Evolutionary conservation across 495 filamentous ascomycete species (phyloP), one percentile per base, ranked within the genome.

Genomic region (Penicillium egyptiacum): DNA sequence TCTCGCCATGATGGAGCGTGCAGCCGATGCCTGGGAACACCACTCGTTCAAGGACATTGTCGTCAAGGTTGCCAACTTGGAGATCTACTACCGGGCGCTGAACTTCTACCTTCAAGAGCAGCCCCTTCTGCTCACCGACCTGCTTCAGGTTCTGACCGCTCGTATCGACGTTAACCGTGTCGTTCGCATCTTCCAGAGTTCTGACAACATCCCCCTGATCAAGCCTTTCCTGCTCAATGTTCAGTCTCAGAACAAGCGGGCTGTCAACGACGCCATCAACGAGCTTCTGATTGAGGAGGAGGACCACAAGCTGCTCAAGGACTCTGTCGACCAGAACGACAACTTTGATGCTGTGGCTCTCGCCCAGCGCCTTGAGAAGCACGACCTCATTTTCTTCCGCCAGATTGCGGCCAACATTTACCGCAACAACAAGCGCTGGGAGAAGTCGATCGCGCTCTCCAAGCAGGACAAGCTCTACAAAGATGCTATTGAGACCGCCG

Each of bases 391-490:
- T 61, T 99, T 99, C 86, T 99, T 99, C 88, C 86, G 95, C 62
- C 95, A 99, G 77, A 95, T 98, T 64, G 93, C 95, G 10, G 91
- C 95, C 62, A 95, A 83, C 79, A 98, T 99, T 76, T 99, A 98
- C 79, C 91, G 95, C 60, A 98, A 98, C 83, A 97, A 96, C 80
- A 98, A 97, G 86, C 86, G 95, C 57, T 99, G 95, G 95, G 91
- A 96, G 73, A 97, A 98, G 80, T 97, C 94, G n/a, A 98, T 99
- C 72, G 86, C 89, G 48, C 79, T 99, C 45, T 96, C 91, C 11
- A 99, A 99, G 83, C 95, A 98, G 71, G 95, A 99, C 79, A 98
- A 96, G 84, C 80, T 99, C 35, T 99, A 92, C 86, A 97, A 96
- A 82, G 95, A 99, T 81, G 95, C 95, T 26, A 98, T 99, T 61